Evolutionary conservation across 805 yeast species (phyloP).

Genomic region (Metschnikowia dekortorum): DNA sequence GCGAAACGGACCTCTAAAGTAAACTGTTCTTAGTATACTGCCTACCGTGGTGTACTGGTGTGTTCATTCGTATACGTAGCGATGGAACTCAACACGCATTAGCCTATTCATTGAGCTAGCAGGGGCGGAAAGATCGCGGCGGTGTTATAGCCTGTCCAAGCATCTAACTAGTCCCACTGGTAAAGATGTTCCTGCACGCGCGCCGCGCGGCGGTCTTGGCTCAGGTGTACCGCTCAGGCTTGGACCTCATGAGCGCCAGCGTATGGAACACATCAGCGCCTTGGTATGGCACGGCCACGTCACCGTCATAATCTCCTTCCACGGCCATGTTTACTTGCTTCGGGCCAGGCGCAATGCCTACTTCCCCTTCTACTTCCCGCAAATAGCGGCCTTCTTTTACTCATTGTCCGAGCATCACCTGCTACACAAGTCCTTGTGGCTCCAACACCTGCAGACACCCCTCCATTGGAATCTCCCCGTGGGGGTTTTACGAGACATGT

Average conservation of each 20-base stretch:
- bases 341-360: constrained; percentile 46
- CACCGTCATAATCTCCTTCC: constrained; percentile 37
- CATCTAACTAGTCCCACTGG: too few relatives aligned
- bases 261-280: constrained; percentile 24
- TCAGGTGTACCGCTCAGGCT: background rate
- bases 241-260: background rate
- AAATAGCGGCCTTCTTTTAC: constrained; percentile 36
- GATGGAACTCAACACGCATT: too few relatives aligned
- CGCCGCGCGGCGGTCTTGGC: background rate
- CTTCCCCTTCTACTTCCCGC: constrained; percentile 40
- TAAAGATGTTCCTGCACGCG: background rate
- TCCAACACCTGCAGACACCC: constrained; percentile 61
- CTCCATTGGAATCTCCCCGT: constrained; percentile 74
- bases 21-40: too few relatives aligned
- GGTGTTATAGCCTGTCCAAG: too few relatives aligned
- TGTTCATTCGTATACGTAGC: too few relatives aligned
- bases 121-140: too few relatives aligned
- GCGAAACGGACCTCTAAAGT: too few relatives aligned
- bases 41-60: too few relatives aligned
- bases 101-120: too few relatives aligned
- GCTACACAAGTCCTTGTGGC: constrained; percentile 45
- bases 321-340: constrained; percentile 18
- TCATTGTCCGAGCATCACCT: constrained; percentile 15
- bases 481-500: constrained; percentile 60
- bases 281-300: constrained; percentile 54